Evolutionary conservation across 306 rosid species (phyloP).

Genomic region (Trifolium repens): DNA sequence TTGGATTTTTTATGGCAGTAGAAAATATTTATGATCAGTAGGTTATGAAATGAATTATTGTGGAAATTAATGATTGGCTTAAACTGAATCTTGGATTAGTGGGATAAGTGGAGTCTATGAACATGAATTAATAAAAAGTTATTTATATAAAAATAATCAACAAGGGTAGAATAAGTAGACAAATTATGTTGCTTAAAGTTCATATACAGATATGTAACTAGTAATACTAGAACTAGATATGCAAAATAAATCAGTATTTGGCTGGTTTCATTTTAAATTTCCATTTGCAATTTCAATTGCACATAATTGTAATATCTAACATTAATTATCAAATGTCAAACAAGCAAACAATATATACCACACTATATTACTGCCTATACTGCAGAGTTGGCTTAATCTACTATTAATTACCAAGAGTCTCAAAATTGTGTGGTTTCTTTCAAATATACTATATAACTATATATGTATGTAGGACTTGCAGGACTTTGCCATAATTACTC

Average conservation of each 20-base stretch:
- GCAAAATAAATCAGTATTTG: not conserved
- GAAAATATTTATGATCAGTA: no score
- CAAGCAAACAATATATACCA: not conserved
- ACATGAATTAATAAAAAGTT: slow-evolving; percentile 41
- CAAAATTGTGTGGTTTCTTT: slow-evolving; percentile 41
- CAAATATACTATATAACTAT: slow-evolving; percentile 17
- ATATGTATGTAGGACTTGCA: not conserved
- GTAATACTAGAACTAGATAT: no score
- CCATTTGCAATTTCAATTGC: not conserved
- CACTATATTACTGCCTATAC: not conserved
- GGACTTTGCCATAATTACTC: slow-evolving; percentile 17
- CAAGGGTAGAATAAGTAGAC: slow-evolving; percentile 26
- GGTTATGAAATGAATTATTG: no score
- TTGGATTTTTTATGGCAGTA: no score
- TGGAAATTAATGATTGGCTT: not conserved
- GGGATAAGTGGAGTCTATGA: slow-evolving; percentile 37
- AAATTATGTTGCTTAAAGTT: slow-evolving; percentile 30
- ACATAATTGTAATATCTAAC: not conserved
- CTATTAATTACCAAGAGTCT: slow-evolving; percentile 4
- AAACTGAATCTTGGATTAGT: slow-evolving; percentile 31
- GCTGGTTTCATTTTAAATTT: not conserved
- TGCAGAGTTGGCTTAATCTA: slow-evolving; percentile 8
- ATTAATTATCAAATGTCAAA: not conserved
- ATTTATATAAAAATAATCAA: slow-evolving; percentile 30
- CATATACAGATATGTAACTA: not conserved